These are phyloP conservation scores for Pigoraptor vietnamica DNA, from an alignment of 78 protist species.

Conservation along the genomic window DNA sequence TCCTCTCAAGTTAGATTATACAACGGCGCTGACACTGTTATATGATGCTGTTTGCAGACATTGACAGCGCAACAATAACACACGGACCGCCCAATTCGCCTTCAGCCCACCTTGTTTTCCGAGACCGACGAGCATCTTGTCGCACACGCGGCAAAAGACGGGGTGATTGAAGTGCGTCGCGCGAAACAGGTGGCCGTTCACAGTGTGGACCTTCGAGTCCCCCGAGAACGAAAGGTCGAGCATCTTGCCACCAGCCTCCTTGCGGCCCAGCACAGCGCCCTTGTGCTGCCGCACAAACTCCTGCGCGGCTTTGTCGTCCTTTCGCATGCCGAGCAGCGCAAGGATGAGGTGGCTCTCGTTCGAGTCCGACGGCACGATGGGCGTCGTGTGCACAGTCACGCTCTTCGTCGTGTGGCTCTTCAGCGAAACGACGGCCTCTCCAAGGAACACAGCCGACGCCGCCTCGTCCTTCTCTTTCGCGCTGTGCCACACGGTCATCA, in stretches of 20 bases:
- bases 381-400: not conserved
- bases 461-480: not conserved
- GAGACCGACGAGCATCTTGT: slow-evolving; percentile 21
- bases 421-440: not conserved
- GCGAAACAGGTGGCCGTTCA: not conserved
- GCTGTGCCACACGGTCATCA: not conserved
- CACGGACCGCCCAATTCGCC: not conserved
- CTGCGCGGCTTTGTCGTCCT: not conserved
- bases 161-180: slow-evolving; percentile 7
- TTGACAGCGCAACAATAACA: not conserved
- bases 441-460: not conserved
- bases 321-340: not conserved
- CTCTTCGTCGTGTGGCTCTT: not conserved
- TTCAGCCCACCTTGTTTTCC: slow-evolving; percentile 9
- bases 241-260: not conserved
- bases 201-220: not conserved
- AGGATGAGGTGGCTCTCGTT: not conserved
- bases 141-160: slow-evolving; percentile 27
- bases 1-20: no score
- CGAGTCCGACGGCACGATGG: not conserved
- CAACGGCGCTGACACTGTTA: no score
- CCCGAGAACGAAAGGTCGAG: not conserved
- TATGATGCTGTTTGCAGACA: no score
- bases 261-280: not conserved
- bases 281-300: not conserved